Percentiles rank a stretch among this genome's conserved stretches.
These are phyloP conservation scores for Phytophthora sp. DNA, from an alignment of 352 stramenopile genomes.

Conservation along the genomic window DNA sequence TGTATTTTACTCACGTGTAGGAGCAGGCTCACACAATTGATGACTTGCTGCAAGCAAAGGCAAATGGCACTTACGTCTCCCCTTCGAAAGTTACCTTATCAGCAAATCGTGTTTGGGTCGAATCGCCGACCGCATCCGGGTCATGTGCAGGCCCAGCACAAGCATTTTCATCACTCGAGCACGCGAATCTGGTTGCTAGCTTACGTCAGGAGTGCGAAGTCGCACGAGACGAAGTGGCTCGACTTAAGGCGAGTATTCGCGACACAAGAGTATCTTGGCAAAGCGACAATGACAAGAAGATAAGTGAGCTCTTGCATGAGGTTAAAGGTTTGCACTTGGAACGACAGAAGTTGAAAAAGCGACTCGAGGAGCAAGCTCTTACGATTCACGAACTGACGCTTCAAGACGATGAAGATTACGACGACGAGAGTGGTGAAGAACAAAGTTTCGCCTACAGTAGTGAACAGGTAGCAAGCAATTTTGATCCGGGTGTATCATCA, in stretches of 20 bases:
- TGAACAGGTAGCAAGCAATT: conserved; percentile 7
- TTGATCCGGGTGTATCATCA: conserved; percentile 21
- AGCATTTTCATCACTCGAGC: conserved; percentile 15
- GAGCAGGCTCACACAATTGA: conserved; percentile 84
- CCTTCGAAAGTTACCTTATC: conserved; percentile 34
- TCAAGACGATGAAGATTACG: conserved; percentile 63
- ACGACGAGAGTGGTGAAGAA: conserved; percentile 30
- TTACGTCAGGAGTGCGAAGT: conserved; percentile 33
- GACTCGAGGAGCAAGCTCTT: conserved; percentile 64
- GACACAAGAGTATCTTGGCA: conserved; percentile 40
- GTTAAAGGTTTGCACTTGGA: conserved; percentile 53
- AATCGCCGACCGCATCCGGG: conserved; percentile 7
- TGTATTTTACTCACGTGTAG: conserved; percentile 23
- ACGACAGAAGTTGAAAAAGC: conserved; percentile 46
- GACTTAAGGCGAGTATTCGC: conserved; percentile 25
- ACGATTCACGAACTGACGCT: conserved; percentile 84
- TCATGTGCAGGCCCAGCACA: conserved; percentile 3
- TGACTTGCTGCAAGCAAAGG: conserved; percentile 62
- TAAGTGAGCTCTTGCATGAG: conserved; percentile 47
- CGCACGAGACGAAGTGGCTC: conserved; percentile 26
- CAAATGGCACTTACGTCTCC: conserved; percentile 41
- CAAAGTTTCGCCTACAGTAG: conserved; percentile 27
- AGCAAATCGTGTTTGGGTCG: conserved; percentile 1
- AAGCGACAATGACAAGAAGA: conserved; percentile 40
- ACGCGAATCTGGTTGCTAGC: conserved; percentile 10